Conservation (phyloP, 192 early-diverging fungal species). For the Podila minutissima region DNA sequence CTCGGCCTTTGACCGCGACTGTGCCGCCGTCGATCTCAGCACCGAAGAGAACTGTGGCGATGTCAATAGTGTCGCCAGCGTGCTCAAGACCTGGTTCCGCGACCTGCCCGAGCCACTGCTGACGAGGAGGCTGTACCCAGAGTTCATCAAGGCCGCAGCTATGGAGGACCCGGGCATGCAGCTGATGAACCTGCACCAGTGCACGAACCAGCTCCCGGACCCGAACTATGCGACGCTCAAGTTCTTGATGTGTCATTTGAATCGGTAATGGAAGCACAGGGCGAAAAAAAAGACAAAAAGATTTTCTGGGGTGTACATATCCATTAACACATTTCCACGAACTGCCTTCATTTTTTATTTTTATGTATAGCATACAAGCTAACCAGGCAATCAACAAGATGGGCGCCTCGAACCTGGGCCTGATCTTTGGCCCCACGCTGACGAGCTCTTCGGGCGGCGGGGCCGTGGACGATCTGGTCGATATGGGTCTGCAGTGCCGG, state of each 20-base stretch:
- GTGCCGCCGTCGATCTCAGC: slow-evolving; percentile 71
- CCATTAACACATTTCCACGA: background rate
- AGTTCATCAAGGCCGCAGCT: slow-evolving; percentile 77
- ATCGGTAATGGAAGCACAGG: slow-evolving; percentile 62
- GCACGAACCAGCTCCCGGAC: slow-evolving; percentile 80
- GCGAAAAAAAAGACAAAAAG: background rate
- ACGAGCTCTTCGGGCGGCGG: slow-evolving; percentile 56
- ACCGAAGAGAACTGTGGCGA: slow-evolving; percentile 70
- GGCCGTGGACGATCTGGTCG: slow-evolving; percentile 56
- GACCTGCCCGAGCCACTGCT: slow-evolving; percentile 93
- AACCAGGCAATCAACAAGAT: slow-evolving; percentile 88
- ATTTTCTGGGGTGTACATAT: background rate
- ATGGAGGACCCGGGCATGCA: slow-evolving; percentile 71
- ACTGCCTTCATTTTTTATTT: background rate
- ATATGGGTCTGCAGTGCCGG: slow-evolving; percentile 70
- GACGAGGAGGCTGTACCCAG: slow-evolving; percentile 69
- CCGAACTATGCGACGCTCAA: slow-evolving; percentile 87
- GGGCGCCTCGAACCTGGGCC: slow-evolving; percentile 85
- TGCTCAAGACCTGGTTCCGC: slow-evolving; percentile 94
- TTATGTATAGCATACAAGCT: slow-evolving; percentile 68
- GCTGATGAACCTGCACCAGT: slow-evolving; percentile 75
- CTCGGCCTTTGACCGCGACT: slow-evolving; percentile 77
- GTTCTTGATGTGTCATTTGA: slow-evolving; percentile 83
- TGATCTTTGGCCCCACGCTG: slow-evolving; percentile 94
- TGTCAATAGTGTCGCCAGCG: slow-evolving; percentile 85